Base-by-base conservation (phyloP, 208 protist species). In the Angomonas deanei region DNA sequence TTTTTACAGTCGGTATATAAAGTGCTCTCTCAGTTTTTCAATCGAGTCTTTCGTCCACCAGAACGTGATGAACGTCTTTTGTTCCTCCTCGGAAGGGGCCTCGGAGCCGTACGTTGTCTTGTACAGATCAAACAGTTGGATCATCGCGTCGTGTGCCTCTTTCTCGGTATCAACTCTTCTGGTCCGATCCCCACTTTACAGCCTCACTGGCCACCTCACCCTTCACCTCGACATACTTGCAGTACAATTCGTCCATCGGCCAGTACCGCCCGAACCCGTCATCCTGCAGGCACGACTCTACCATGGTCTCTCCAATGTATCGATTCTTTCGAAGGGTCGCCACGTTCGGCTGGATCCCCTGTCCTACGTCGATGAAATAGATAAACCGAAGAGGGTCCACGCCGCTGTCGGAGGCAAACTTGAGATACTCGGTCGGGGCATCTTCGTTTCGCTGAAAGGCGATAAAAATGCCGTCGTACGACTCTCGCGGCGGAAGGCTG, bases 221-320 rank as follows among this genome's bases (percentile, higher is more conserved):
- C 15, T 64, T 54, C 11, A 83, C 77, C 4, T 86, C 78, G 2
- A 93, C 66, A 70, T 90, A 74, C 52, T 78, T 66, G 69, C 84
- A 84, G 68, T 96, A 96, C 17, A 96, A 69, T 55, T 86, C 72
- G 31, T 93, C 67, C 8, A 76, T 56, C 10, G 89, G 89, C 86
- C 89, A 96, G 65, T 89, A 96, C 11, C 89, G 81, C 10, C 89
- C 84, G 56, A 96, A 72, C 42, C 86, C 86, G 70, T 96, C 89
- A 39, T 96, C 89, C 59, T 83, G 63, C 21, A 96, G 55, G 53
- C 86, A 92, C 11, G 89, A 93, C 5, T 86, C 79, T 5, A 93
- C 73, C 36, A 92, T 65, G 0, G 80, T 86, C 58, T 91, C 72
- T 19, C 89, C 89, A 77, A 96, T 93, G 52, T 76, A 74, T 2